Conservation (phyloP, 495 filamentous ascomycete species). For the Xylaria palmicola region DNA sequence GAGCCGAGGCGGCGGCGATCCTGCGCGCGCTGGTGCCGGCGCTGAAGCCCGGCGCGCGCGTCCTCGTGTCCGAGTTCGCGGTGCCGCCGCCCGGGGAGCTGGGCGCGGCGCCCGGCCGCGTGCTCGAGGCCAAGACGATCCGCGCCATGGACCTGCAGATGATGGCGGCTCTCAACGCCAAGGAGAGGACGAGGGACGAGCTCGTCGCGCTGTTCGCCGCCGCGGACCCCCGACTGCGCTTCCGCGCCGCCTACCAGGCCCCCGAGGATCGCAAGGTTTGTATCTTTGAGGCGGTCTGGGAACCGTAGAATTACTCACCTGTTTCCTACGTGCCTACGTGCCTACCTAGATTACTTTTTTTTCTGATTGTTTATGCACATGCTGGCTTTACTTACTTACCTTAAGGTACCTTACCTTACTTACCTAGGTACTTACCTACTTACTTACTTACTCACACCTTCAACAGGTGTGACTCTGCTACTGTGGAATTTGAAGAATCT, state of each 20-base stretch:
- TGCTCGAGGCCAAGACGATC: constrained; percentile 23
- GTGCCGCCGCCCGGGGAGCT: constrained; percentile 22
- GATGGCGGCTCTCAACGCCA: constrained; percentile 39
- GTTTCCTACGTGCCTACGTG: not conserved
- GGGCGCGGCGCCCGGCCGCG: constrained; percentile 37
- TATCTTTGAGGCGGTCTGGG: constrained; percentile 6
- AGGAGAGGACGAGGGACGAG: constrained; percentile 41
- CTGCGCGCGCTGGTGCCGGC: constrained; percentile 40
- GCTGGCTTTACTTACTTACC: not conserved
- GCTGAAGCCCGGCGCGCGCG: constrained; percentile 35
- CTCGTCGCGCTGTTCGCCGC: constrained; percentile 19
- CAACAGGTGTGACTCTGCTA: not conserved
- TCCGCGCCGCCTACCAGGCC: not conserved
- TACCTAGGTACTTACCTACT: not conserved
- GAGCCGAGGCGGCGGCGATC: constrained; percentile 34
- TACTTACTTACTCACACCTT: not conserved
- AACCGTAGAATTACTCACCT: not conserved
- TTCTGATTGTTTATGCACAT: not conserved
- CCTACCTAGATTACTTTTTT: not conserved
- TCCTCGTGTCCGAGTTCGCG: constrained; percentile 46
- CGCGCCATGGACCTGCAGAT: constrained; percentile 39
- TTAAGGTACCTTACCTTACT: not conserved
- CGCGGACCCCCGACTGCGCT: constrained; percentile 21
- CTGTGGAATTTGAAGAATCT: not conserved
- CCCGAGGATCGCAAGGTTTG: not conserved